A percentile compares a stretch with the other conserved stretches of the same genome.
Conservation (phyloP, 2,329 filamentous ascomycete species). For the Scytalidium sp. region DNA sequence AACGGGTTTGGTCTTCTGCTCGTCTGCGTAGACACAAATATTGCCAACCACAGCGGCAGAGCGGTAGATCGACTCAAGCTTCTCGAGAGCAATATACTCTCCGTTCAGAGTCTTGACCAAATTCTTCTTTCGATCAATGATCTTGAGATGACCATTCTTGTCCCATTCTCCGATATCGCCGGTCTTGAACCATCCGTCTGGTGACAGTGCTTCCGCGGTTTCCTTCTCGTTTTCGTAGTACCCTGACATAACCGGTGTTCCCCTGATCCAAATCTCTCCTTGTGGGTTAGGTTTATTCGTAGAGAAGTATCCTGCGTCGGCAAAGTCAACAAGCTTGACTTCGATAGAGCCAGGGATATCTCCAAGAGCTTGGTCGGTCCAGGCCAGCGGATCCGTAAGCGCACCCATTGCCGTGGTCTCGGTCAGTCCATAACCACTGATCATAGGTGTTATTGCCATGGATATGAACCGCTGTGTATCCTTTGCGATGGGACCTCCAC, state of each 20-base stretch:
- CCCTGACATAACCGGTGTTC: slow-evolving; percentile 67
- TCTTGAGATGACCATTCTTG: slow-evolving; percentile 70
- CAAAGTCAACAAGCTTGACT: slow-evolving; percentile 86
- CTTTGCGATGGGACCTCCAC: slow-evolving; percentile 84
- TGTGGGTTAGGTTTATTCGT: slow-evolving; percentile 73
- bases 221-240: slow-evolving; percentile 89
- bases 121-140: slow-evolving; percentile 98
- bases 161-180: slow-evolving; percentile 94
- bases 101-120: slow-evolving; percentile 92
- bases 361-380: slow-evolving; percentile 74
- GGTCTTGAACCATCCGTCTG: slow-evolving; percentile 95
- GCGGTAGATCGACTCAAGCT: slow-evolving; percentile 89
- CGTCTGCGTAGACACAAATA: slow-evolving; percentile 81
- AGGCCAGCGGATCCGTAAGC: slow-evolving; percentile 81
- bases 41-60: slow-evolving; percentile 76
- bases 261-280: slow-evolving; percentile 89
- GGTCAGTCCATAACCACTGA: slow-evolving; percentile 89
- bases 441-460: slow-evolving; percentile 90
- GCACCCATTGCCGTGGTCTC: slow-evolving; percentile 85
- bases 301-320: slow-evolving; percentile 77
- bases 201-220: slow-evolving; percentile 71
- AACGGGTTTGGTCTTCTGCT: slow-evolving; percentile 72
- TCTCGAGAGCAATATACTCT: slow-evolving; percentile 96
- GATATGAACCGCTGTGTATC: slow-evolving; percentile 90
- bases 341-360: slow-evolving; percentile 76